Base-by-base conservation (phyloP, 768 basidiomycete species). In the Postia placenta region DNA sequence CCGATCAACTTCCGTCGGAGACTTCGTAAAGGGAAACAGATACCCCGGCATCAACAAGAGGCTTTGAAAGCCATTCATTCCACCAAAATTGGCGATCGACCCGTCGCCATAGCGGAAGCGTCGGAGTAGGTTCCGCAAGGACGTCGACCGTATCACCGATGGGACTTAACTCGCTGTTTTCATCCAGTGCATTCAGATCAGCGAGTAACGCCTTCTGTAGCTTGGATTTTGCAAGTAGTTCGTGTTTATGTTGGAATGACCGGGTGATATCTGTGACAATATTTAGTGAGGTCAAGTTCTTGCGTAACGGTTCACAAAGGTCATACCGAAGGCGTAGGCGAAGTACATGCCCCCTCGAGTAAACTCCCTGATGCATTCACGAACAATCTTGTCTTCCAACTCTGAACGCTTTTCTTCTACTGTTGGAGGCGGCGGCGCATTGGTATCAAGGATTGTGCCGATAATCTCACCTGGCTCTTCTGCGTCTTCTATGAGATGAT, bases 81-180 rank as follows among this genome's bases (percentile, higher is more conserved):
- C 93, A 98, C 88, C 93, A 98, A 64, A 91, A 98, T 37, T 87
- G 84, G 41, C 78, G 76, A 57, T 97, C 91, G 0, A 92, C 89
- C 11, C 92, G 74, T 23, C 92, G 77, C 93, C 95, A 97, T 3
- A 97, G 74, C 0, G 96, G 94, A 12, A 94, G 74, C 0, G 80
- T 81, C 0, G 85, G 70, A 52, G 79, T 74, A 0, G 92, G 90
- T 63, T 96, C 93, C 11, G 74, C 71, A 20, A 87, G 65, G 6
- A 75, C 68, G 41, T 83, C 75, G 12, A 75, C 66, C 26, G 72
- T 72, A 41, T 64, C 69, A 33, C 67, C 56, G 30, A 58, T 58
- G 51, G 51, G 54, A 35, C 52, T 52, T 66, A 70, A 17, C 48
- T 53, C n/a, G 46, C 39, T 23, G 30, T 58, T 40, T 38, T 62